Percentiles rank a stretch among this genome's conserved stretches.
Evolutionary conservation across 768 basidiomycete species (phyloP).

Genomic region (Lenzites betulinus): DNA sequence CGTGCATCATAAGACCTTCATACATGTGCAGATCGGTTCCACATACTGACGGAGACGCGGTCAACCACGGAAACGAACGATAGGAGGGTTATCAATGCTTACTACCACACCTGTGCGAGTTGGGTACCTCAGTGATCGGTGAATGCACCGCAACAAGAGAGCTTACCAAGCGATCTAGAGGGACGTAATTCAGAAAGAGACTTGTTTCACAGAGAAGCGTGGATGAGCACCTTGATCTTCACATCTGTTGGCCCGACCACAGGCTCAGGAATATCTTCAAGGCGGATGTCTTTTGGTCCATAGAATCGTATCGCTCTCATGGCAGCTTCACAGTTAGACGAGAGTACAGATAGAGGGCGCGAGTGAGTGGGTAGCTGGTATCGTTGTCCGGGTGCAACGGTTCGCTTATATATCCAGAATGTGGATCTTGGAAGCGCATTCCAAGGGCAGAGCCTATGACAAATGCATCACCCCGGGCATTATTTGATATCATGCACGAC

Average conservation of each 20-base stretch:
- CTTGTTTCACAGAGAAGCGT: too few species aligned
- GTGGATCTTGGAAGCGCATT: too few species aligned
- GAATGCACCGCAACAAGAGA: too few species aligned
- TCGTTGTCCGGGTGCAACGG: too few species aligned
- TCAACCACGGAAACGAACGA: background rate
- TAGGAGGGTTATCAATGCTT: background rate
- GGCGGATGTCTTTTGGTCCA: conserved; percentile 44
- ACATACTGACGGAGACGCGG: conserved; percentile 36
- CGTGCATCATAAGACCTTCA: conserved; percentile 18
- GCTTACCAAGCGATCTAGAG: conserved; percentile 16
- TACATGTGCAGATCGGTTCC: conserved; percentile 44
- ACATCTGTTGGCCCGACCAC: conserved; percentile 38
- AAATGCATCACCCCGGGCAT: too few species aligned
- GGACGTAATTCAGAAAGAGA: background rate
- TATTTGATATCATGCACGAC: too few species aligned
- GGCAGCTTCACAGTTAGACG: background rate
- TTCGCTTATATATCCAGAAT: too few species aligned
- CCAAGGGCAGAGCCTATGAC: too few species aligned
- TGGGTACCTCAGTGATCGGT: background rate
- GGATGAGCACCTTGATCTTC: conserved; percentile 43
- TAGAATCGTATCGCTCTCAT: conserved; percentile 52
- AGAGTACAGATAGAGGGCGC: too few species aligned
- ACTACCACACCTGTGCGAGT: conserved; percentile 3
- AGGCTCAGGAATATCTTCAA: conserved; percentile 46
- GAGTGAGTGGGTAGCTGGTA: too few species aligned